Evolutionary conservation across 768 basidiomycete species (phyloP).

Genomic region (Botryobasidium botryosum): DNA sequence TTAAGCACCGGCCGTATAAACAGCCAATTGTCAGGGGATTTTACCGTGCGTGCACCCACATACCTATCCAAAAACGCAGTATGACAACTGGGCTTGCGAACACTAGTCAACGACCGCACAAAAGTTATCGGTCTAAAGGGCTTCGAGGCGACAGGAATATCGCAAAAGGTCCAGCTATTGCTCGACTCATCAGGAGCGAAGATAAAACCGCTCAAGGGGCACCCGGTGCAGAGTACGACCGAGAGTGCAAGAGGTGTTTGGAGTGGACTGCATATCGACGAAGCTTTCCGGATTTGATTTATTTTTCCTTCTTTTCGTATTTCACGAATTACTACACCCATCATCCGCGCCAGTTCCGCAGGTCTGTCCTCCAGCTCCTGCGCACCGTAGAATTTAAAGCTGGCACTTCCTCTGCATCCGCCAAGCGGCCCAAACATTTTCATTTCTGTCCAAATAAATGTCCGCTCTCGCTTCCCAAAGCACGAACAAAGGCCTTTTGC

Average conservation of each 20-base stretch:
- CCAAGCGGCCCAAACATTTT: too few relatives aligned
- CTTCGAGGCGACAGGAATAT: conserved; percentile 55
- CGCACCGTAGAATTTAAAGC: too few relatives aligned
- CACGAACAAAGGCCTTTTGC: too few relatives aligned
- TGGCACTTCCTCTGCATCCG: too few relatives aligned
- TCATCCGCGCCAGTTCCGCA: too few relatives aligned
- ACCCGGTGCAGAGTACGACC: conserved; percentile 58
- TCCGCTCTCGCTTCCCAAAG: too few relatives aligned
- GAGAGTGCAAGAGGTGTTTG: conserved; percentile 78
- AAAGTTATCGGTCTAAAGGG: conserved; percentile 73
- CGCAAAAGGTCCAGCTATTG: conserved; percentile 63
- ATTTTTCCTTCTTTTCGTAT: too few relatives aligned
- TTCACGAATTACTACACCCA: too few relatives aligned
- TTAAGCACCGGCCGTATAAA: conserved; percentile 52
- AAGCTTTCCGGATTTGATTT: conserved; percentile 34
- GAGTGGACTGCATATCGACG: conserved; percentile 72
- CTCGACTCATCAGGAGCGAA: conserved; percentile 79
- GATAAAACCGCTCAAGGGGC: conserved; percentile 59
- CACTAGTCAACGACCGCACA: conserved; percentile 64
- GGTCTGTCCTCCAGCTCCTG: too few relatives aligned
- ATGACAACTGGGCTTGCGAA: conserved; percentile 10
- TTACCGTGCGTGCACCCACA: conserved; percentile 37
- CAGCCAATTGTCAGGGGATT: conserved; percentile 74
- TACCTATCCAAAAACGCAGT: conserved; percentile 6
- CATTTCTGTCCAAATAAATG: too few relatives aligned